phyloP scores from a whole-genome alignment of 2,329 filamentous ascomycete genomes.

The Aspergillus aculeatus region DNA sequence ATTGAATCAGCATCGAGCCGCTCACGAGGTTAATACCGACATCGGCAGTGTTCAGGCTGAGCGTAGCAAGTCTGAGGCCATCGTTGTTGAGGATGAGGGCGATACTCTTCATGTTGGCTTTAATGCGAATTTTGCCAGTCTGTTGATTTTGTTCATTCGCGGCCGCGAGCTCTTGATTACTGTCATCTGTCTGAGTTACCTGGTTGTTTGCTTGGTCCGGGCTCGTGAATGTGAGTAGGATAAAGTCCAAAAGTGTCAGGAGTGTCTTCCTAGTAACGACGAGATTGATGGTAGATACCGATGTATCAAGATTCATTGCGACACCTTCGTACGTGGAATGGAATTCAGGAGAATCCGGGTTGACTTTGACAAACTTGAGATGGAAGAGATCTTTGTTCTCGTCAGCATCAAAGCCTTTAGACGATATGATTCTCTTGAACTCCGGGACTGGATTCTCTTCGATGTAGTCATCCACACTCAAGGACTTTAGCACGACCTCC shows the following conservation, averaged over 20 bases:
- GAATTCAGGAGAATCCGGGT: constrained; percentile 88
- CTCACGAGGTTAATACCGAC: constrained; percentile 85
- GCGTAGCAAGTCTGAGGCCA: constrained; percentile 85
- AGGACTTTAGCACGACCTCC: constrained; percentile 79
- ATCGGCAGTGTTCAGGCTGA: constrained; percentile 89
- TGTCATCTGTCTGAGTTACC: constrained; percentile 31
- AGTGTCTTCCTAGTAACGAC: constrained; percentile 91
- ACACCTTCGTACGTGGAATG: constrained; percentile 88
- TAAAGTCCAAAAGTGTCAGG: constrained; percentile 88
- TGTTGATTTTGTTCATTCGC: constrained; percentile 33
- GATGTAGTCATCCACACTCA: constrained; percentile 93
- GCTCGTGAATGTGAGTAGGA: constrained; percentile 84
- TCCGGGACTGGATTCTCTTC: constrained; percentile 80
- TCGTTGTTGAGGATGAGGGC: constrained; percentile 95
- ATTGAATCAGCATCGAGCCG: constrained; percentile 82
- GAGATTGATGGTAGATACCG: constrained; percentile 92
- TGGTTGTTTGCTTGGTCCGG: constrained; percentile 51
- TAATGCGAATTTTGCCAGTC: constrained; percentile 82
- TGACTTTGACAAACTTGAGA: constrained; percentile 87
- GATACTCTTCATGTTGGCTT: constrained; percentile 90
- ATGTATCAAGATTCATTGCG: constrained; percentile 86
- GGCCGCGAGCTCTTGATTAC: constrained; percentile 26
- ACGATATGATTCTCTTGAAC: constrained; percentile 97
- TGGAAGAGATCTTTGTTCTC: constrained; percentile 79
- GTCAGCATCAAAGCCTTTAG: constrained; percentile 68